phyloP scores from a whole-genome alignment of 192 early-diverging fungal species.

The Backusella parvicylindrica region DNA sequence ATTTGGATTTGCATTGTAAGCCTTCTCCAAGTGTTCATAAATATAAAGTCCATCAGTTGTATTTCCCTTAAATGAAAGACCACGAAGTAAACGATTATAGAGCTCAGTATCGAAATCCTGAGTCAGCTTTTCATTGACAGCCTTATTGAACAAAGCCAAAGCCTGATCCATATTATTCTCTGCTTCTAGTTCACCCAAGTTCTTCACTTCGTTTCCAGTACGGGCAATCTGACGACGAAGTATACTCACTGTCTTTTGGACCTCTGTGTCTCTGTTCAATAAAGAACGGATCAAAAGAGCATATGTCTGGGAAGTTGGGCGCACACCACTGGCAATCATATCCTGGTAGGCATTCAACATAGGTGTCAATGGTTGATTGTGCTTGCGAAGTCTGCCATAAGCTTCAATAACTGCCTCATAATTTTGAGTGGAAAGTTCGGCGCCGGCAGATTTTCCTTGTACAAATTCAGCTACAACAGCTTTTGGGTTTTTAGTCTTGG shows the following conservation, averaged over 20 bases:
- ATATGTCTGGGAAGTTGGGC: constrained; percentile 27
- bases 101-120: constrained; percentile 27
- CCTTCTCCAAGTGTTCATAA: constrained; percentile 30
- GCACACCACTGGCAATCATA: constrained; percentile 23
- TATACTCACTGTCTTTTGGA: constrained; percentile 18
- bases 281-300: constrained; percentile 26
- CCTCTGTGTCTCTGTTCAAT: constrained; percentile 27
- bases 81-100: constrained; percentile 28
- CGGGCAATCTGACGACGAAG: constrained; percentile 22
- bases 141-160: constrained; percentile 29
- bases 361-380: constrained; percentile 3
- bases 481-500: neutral
- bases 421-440: neutral
- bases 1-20: constrained; percentile 37
- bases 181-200: constrained; percentile 14
- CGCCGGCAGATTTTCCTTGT: neutral
- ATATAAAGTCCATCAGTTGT: constrained; percentile 29
- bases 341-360: constrained; percentile 28
- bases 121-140: constrained; percentile 20
- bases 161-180: constrained; percentile 35
- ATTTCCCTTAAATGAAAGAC: constrained; percentile 21
- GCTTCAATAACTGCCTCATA: constrained; percentile 28
- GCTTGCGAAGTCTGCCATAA: constrained; percentile 8
- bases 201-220: constrained; percentile 2
- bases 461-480: constrained; percentile 20